Conservation (phyloP, 2,329 filamentous ascomycete species). For the Pseudogymnoascus sp. region DNA sequence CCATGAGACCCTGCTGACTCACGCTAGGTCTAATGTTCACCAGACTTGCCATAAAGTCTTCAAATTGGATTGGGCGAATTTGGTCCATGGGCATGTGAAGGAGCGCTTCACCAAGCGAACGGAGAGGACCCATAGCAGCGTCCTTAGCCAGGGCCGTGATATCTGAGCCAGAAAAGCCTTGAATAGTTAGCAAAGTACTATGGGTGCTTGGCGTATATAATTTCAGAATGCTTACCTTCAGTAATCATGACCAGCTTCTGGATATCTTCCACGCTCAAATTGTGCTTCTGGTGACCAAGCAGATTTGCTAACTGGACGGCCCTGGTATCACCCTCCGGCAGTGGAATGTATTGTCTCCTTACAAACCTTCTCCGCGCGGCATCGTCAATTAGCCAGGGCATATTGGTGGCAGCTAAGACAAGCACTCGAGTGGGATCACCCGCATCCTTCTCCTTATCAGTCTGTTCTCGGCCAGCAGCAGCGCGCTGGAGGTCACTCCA, state of each 20-base stretch:
- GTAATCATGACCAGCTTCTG: constrained; percentile 68
- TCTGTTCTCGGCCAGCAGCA: constrained; percentile 73
- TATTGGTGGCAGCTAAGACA: constrained; percentile 88
- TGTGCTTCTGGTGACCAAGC: constrained; percentile 81
- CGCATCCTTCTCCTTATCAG: constrained; percentile 56
- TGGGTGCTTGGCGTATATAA: background rate
- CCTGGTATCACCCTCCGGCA: constrained; percentile 79
- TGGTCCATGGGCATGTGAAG: constrained; percentile 90
- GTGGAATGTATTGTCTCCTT: constrained; percentile 86
- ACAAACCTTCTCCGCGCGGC: constrained; percentile 87
- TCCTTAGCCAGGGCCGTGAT: constrained; percentile 96
- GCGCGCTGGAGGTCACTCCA: constrained; percentile 93
- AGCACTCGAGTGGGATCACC: constrained; percentile 84
- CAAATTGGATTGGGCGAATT: constrained; percentile 75
- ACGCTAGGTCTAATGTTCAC: constrained; percentile 84
- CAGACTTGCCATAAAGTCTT: constrained; percentile 80
- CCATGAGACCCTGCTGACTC: constrained; percentile 71
- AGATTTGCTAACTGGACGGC: constrained; percentile 71
- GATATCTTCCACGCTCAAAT: constrained; percentile 65
- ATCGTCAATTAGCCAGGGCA: constrained; percentile 97
- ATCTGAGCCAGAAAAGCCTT: constrained; percentile 95
- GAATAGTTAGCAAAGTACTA: constrained; percentile 14
- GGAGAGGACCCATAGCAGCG: constrained; percentile 90
- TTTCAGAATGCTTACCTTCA: constrained; percentile 55
- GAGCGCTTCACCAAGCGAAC: constrained; percentile 81